Percentiles rank a stretch among this genome's conserved stretches.
Evolutionary conservation across 805 yeast species (phyloP).

Genomic region (Tetrapisispora pingtungensis): DNA sequence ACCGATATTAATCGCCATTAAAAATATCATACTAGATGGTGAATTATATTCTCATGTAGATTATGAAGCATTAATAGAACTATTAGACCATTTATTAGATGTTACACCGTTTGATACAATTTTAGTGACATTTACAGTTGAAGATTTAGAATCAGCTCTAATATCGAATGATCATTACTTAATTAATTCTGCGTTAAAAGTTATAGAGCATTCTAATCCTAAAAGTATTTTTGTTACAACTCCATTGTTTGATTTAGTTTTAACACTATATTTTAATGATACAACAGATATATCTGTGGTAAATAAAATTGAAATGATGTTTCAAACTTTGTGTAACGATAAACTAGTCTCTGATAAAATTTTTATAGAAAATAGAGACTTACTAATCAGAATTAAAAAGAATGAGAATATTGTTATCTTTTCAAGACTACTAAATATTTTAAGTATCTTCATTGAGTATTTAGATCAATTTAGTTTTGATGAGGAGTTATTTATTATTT

Average conservation of each 20-base stretch:
- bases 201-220: slow-evolving; percentile 22
- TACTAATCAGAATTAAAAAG: slow-evolving; percentile 11
- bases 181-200: slow-evolving; percentile 18
- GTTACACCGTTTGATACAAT: slow-evolving; percentile 20
- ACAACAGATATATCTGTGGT: slow-evolving; percentile 14
- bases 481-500: slow-evolving; percentile 13
- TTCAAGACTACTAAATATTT: slow-evolving; percentile 19
- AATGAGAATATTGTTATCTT: slow-evolving; percentile 8
- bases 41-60: slow-evolving; percentile 8
- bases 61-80: slow-evolving; percentile 14
- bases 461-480: slow-evolving; percentile 12
- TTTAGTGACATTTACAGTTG: slow-evolving; percentile 12
- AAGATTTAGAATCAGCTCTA: slow-evolving; percentile 18
- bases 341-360: slow-evolving; percentile 16
- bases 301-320: slow-evolving; percentile 18
- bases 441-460: slow-evolving; percentile 8
- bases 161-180: slow-evolving; percentile 13
- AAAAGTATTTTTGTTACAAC: slow-evolving; percentile 18
- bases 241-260: slow-evolving; percentile 14
- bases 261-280: slow-evolving; percentile 16
- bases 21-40: slow-evolving; percentile 7
- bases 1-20: slow-evolving; percentile 13
- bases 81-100: slow-evolving; percentile 13
- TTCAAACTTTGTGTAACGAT: slow-evolving; percentile 13
- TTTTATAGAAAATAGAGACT: slow-evolving; percentile 12